These are phyloP conservation scores for Malassezia japonica DNA, from an alignment of 1,284 basidiomycete genomes.

Conservation along the genomic window DNA sequence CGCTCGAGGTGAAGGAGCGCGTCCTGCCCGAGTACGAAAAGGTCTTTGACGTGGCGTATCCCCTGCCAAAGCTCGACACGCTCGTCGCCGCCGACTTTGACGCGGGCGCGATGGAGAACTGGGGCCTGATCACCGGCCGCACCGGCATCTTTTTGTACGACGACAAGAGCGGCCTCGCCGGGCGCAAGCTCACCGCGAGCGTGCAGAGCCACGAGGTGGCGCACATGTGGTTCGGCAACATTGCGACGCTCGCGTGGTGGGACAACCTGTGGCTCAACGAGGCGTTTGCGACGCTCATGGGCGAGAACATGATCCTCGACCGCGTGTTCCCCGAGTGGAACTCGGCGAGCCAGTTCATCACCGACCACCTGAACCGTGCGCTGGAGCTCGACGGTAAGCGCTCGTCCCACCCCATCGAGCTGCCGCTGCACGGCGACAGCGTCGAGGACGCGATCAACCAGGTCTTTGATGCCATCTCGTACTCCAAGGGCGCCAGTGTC, in stretches of 20 bases:
- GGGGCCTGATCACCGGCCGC: constrained; percentile 72
- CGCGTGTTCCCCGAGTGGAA: constrained; percentile 52
- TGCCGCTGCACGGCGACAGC: constrained; percentile 52
- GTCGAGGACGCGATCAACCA: constrained; percentile 30
- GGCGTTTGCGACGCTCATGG: constrained; percentile 74
- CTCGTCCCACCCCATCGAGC: constrained; percentile 88
- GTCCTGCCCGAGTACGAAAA: constrained; percentile 82
- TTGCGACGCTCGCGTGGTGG: constrained; percentile 89
- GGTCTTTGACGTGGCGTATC: constrained; percentile 74
- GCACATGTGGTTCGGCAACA: constrained; percentile 63
- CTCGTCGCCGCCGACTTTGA: constrained; percentile 61
- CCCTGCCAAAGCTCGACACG: constrained; percentile 62
- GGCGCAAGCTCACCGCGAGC: constrained; percentile 68
- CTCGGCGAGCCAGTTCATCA: constrained; percentile 53
- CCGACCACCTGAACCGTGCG: constrained; percentile 54
- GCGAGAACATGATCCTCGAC: constrained; percentile 79
- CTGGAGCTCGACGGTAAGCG: constrained; percentile 72
- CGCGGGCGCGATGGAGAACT: constrained; percentile 83
- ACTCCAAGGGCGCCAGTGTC: constrained; percentile 55
- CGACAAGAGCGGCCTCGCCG: constrained; percentile 61
- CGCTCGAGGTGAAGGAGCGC: constrained; percentile 73
- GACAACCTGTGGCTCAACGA: constrained; percentile 52
- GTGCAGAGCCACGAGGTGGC: constrained; percentile 66
- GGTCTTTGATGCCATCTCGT: constrained; percentile 31
- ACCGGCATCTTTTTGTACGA: constrained; percentile 73